These are phyloP conservation scores for Claviceps paspali DNA, from an alignment of 2,329 filamentous ascomycete genomes.

Conservation along the genomic window DNA sequence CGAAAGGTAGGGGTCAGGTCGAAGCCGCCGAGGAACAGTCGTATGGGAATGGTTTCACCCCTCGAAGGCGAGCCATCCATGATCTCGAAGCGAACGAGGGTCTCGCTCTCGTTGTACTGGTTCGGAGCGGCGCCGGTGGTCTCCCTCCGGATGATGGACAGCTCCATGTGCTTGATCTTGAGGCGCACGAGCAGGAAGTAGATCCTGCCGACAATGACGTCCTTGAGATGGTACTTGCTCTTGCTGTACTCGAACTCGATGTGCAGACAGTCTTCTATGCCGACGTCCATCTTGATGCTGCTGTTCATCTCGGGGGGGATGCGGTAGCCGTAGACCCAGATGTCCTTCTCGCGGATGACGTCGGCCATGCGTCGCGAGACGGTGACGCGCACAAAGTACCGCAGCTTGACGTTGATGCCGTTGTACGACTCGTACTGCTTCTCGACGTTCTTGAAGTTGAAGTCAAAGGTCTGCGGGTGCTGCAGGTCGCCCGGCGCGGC, in stretches of 20 bases:
- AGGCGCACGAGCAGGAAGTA: conserved; percentile 93
- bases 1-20: conserved; percentile 96
- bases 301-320: conserved; percentile 97
- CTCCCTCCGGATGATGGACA: conserved; percentile 92
- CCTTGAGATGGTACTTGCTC: conserved; percentile 97
- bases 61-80: conserved; percentile 98
- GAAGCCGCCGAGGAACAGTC: conserved; percentile 92
- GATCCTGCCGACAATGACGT: conserved; percentile 96
- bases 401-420: conserved; percentile 97
- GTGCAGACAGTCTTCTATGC: conserved; percentile 96
- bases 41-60: conserved; percentile 88
- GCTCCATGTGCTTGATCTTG: conserved; percentile 99
- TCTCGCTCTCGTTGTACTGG: conserved; percentile 99
- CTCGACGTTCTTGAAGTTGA: conserved; percentile 99
- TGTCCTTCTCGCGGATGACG: conserved; percentile 95
- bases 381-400: conserved; percentile 95
- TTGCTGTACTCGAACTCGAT: conserved; percentile 99
- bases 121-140: conserved; percentile 94
- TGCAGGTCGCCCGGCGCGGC: conserved; percentile 94
- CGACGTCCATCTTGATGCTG: conserved; percentile 99
- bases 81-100: conserved; percentile 94
- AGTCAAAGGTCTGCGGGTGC: conserved; percentile 95
- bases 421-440: conserved; percentile 99
- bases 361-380: conserved; percentile 95
- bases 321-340: conserved; percentile 98